phyloP scores from a whole-genome alignment of 495 filamentous ascomycete species.

The Penicillium roqueforti region DNA sequence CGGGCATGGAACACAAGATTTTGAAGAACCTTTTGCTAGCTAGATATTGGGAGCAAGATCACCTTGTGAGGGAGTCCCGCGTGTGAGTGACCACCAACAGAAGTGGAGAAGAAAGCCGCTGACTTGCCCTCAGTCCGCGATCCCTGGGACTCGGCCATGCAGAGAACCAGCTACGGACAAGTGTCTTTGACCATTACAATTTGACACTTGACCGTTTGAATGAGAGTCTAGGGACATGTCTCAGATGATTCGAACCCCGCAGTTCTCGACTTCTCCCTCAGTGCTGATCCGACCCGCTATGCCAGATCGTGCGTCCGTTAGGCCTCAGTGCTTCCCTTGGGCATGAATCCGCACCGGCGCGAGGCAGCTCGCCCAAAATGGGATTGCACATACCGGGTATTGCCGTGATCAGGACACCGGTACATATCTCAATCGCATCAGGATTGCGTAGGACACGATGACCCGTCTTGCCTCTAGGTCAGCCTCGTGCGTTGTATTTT shows the following conservation, averaged over 20 bases:
- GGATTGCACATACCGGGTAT: constrained; percentile 4
- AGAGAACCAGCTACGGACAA: constrained; percentile 30
- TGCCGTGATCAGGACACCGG: not conserved
- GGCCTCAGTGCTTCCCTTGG: constrained; percentile 25
- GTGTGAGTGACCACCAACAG: constrained; percentile 27
- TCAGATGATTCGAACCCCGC: constrained; percentile 44
- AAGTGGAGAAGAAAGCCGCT: constrained; percentile 11
- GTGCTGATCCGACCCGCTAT: constrained; percentile 20
- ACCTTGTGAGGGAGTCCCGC: constrained; percentile 32
- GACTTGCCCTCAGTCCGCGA: constrained; percentile 31
- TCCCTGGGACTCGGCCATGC: constrained; percentile 24
- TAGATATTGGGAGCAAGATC: constrained; percentile 52
- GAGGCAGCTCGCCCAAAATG: constrained; percentile 17
- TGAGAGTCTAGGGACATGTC: constrained; percentile 63
- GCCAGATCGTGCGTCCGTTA: constrained; percentile 17
- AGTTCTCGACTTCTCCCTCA: constrained; percentile 5
- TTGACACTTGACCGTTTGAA: constrained; percentile 68
- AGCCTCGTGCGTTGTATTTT: not conserved
- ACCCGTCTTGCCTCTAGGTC: not conserved
- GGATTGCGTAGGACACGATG: not conserved
- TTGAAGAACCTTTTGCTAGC: constrained; percentile 68
- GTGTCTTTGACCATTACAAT: constrained; percentile 55
- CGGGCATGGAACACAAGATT: constrained; percentile 75
- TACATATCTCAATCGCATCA: not conserved
- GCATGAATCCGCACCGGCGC: constrained; percentile 18